phyloP scores from a whole-genome alignment of 2,329 filamentous ascomycete species.

The Fusarium sublunatum region DNA sequence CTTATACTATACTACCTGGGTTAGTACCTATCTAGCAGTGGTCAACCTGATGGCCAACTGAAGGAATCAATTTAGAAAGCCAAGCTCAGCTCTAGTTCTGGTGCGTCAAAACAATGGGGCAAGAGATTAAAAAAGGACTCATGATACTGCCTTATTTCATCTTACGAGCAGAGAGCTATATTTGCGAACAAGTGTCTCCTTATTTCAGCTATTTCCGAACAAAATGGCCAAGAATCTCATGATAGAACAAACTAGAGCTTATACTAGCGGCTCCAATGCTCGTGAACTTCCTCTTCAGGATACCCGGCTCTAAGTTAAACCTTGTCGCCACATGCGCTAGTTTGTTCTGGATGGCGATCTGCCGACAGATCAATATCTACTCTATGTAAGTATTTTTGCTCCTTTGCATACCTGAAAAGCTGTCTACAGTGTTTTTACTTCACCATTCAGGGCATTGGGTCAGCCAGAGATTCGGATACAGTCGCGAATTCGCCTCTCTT shows the following conservation, averaged over 20 bases:
- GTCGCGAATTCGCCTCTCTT: constrained; percentile 8
- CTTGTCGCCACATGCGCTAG: constrained; percentile 29
- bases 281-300: constrained; percentile 35
- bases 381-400: constrained; percentile 17
- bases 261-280: constrained; percentile 28
- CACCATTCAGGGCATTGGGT: constrained; percentile 7
- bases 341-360: constrained; percentile 29
- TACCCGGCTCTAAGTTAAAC: constrained; percentile 27
- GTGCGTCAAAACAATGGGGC: neutral
- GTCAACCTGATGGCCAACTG: too few species aligned
- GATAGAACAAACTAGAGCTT: constrained; percentile 17
- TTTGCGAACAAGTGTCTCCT: constrained; percentile 1
- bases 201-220: constrained; percentile 23
- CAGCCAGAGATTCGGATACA: constrained; percentile 8
- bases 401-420: constrained; percentile 2
- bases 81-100: neutral
- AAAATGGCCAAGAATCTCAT: constrained; percentile 16
- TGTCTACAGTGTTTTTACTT: constrained; percentile 3
- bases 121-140: neutral
- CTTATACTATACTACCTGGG: too few species aligned
- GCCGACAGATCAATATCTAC: constrained; percentile 20
- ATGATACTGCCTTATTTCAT: neutral
- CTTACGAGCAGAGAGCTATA: constrained; percentile 20
- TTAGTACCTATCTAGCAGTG: too few species aligned
- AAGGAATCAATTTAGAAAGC: neutral